Evolutionary conservation across 129 eudicot genomes (phyloP).

Genomic region (carrot (Daucus carota)): DNA sequence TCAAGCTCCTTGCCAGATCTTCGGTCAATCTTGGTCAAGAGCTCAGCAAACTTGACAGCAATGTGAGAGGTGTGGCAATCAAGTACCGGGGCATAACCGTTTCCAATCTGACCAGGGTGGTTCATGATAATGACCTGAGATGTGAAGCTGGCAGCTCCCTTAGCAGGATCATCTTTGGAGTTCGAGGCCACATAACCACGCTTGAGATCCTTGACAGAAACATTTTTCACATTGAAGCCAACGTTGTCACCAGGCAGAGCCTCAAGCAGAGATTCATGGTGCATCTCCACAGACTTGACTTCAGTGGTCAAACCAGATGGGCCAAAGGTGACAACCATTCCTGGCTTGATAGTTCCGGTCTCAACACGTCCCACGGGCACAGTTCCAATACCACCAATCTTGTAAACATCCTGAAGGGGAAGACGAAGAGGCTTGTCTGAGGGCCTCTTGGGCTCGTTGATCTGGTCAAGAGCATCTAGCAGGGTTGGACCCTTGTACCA

Average conservation of each 20-base stretch:
- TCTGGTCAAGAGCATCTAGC: slow-evolving; percentile 18
- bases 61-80: slow-evolving; percentile 5
- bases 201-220: slow-evolving; percentile 18
- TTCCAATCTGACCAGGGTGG: slow-evolving; percentile 21
- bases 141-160: slow-evolving; percentile 15
- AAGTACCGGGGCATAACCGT: slow-evolving; percentile 6
- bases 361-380: slow-evolving; percentile 19
- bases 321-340: slow-evolving; percentile 14
- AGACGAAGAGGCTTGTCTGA: slow-evolving; percentile 19
- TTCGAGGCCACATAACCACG: slow-evolving; percentile 14
- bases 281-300: slow-evolving; percentile 20
- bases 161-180: slow-evolving; percentile 16
- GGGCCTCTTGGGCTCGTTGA: slow-evolving; percentile 18
- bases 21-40: slow-evolving; percentile 8
- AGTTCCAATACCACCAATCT: slow-evolving; percentile 20
- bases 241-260: slow-evolving; percentile 17
- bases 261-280: slow-evolving; percentile 14
- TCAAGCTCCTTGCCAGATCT: slow-evolving; percentile 12
- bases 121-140: slow-evolving; percentile 18
- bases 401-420: slow-evolving; percentile 20
- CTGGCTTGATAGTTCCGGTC: slow-evolving; percentile 18
- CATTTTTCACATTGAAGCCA: slow-evolving; percentile 17
- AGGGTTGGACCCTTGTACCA: slow-evolving; percentile 22
- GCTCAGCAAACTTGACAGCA: slow-evolving; percentile 15
- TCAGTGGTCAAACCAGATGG: slow-evolving; percentile 16